Evolutionary conservation across 495 filamentous ascomycete genomes (phyloP).

Genomic region (Choiromyces venosus): DNA sequence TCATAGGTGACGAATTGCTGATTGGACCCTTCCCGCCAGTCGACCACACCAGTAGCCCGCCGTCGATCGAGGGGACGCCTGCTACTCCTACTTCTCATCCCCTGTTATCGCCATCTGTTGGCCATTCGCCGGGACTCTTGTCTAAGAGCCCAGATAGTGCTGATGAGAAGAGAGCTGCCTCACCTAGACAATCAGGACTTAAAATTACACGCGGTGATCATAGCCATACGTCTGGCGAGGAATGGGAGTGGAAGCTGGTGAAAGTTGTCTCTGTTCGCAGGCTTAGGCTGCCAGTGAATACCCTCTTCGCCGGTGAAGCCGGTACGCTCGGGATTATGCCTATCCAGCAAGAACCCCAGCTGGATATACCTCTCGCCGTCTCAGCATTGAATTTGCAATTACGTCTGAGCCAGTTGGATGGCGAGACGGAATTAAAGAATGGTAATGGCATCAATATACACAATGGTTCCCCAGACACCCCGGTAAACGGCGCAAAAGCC

Average conservation of each 20-base stretch:
- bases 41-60: background rate
- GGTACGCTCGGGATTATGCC: slow-evolving; percentile 81
- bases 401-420: slow-evolving; percentile 26
- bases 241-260: slow-evolving; percentile 36
- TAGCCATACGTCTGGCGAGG: slow-evolving; percentile 9
- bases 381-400: slow-evolving; percentile 9
- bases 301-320: slow-evolving; percentile 72
- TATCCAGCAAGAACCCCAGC: slow-evolving; percentile 9
- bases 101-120: slow-evolving; percentile 22
- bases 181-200: background rate
- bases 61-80: slow-evolving; percentile 34
- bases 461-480: slow-evolving; percentile 3
- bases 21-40: slow-evolving; percentile 64
- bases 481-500: slow-evolving; percentile 23
- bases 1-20: slow-evolving; percentile 69
- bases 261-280: slow-evolving; percentile 77
- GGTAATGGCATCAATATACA: slow-evolving; percentile 4
- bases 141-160: slow-evolving; percentile 34
- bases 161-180: slow-evolving; percentile 18
- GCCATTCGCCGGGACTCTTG: slow-evolving; percentile 22
- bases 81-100: slow-evolving; percentile 28
- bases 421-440: slow-evolving; percentile 21
- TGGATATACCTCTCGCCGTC: background rate
- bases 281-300: slow-evolving; percentile 74
- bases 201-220: slow-evolving; percentile 11